Conservation (phyloP, 768 basidiomycete species). For the Terana coerulea region DNA sequence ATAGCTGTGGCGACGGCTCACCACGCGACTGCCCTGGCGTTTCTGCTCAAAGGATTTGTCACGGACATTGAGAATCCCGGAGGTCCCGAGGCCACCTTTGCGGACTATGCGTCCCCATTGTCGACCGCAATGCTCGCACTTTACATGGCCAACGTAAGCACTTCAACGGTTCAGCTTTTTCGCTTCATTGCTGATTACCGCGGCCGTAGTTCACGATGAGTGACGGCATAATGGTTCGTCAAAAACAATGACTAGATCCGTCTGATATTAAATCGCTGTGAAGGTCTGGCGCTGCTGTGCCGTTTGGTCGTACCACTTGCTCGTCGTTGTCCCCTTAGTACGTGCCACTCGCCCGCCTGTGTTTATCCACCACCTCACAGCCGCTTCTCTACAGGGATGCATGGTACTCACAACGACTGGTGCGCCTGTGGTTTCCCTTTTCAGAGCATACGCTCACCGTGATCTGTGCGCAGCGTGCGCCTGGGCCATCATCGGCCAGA, state of each 20-base stretch:
- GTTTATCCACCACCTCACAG: too few species aligned
- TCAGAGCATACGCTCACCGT: background rate
- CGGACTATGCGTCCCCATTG: background rate
- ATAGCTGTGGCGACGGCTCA: background rate
- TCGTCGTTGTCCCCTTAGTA: background rate
- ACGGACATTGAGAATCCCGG: background rate
- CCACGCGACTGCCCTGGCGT: background rate
- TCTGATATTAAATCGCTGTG: background rate
- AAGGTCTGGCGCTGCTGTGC: conserved; percentile 1
- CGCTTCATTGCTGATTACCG: background rate
- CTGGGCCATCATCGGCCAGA: background rate
- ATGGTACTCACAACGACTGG: background rate
- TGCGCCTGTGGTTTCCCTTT: background rate
- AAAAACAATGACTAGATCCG: background rate
- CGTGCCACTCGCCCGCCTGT: too few species aligned
- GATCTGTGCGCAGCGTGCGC: background rate
- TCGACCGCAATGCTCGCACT: background rate
- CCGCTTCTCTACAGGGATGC: too few species aligned
- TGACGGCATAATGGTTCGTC: background rate
- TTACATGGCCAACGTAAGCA: background rate
- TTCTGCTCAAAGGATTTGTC: background rate
- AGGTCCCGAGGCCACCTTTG: background rate
- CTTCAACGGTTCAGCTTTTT: background rate
- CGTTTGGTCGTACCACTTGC: background rate
- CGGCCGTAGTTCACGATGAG: background rate